A percentile compares a stretch with the other conserved stretches of the same genome.
Conservation (phyloP, 345 rosid species). For the Eutrema heterophyllum region DNA sequence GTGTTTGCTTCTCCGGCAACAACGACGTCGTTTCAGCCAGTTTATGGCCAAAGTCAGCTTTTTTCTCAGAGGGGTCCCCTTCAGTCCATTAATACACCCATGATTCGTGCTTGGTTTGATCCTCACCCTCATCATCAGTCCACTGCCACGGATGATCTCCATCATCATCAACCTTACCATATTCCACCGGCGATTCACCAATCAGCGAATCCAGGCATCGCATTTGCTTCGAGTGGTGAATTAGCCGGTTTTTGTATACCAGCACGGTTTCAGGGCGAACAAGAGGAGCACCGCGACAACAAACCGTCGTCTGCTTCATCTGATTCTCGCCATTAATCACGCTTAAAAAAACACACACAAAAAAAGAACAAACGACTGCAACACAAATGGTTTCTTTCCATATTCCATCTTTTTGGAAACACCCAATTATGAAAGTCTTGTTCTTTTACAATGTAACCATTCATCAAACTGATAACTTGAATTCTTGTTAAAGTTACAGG, state of each 20-base stretch:
- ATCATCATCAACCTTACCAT: slow-evolving; percentile 18
- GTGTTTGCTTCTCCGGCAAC: slow-evolving; percentile 44
- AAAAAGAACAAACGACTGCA: neutral
- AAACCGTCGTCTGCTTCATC: slow-evolving; percentile 26
- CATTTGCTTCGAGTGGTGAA: slow-evolving; percentile 36
- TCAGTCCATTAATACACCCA: slow-evolving; percentile 94
- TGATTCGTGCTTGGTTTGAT: slow-evolving; percentile 72
- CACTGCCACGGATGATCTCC: neutral
- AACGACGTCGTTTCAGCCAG: slow-evolving; percentile 39
- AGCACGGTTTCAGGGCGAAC: slow-evolving; percentile 13
- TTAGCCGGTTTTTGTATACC: slow-evolving; percentile 25
- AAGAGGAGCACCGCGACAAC: slow-evolving; percentile 2
- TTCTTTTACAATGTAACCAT: neutral
- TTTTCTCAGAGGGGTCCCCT: slow-evolving; percentile 97
- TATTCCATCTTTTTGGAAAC: neutral
- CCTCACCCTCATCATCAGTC: slow-evolving; percentile 43
- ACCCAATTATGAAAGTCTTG: neutral
- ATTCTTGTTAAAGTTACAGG: neutral
- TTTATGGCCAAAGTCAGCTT: slow-evolving; percentile 59
- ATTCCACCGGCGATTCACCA: slow-evolving; percentile 36
- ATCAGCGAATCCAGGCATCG: slow-evolving; percentile 43
- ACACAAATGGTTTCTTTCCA: neutral
- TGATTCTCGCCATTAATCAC: slow-evolving; percentile 22
- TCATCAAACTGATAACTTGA: neutral
- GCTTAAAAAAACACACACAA: too few relatives aligned